Percentiles rank a stretch among this genome's conserved stretches.
Conservation (phyloP, 768 basidiomycete species). For the Podaxis rugospora region DNA sequence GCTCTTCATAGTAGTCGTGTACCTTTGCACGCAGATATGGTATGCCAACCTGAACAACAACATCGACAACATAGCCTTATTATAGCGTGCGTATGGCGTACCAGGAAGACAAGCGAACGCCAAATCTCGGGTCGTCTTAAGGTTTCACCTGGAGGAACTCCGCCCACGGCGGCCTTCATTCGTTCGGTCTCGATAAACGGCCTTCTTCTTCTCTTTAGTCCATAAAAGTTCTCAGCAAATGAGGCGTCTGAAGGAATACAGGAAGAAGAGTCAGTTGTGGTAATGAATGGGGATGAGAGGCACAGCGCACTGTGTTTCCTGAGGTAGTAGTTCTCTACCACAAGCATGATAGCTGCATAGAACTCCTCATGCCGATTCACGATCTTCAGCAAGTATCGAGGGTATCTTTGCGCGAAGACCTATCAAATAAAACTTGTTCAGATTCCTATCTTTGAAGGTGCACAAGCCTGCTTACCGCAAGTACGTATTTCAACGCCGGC, state of each 20-base stretch:
- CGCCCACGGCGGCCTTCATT: slow-evolving; percentile 61
- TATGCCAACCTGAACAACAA: slow-evolving; percentile 63
- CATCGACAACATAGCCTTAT: background rate
- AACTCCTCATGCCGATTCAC: slow-evolving; percentile 97
- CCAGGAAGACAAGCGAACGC: slow-evolving; percentile 77
- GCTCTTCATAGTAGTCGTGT: slow-evolving; percentile 84
- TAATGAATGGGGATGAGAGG: background rate
- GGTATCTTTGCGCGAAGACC: slow-evolving; percentile 95
- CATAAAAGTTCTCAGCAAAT: slow-evolving; percentile 96
- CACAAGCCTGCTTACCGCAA: slow-evolving; percentile 50
- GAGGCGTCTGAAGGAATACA: slow-evolving; percentile 63
- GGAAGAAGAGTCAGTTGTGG: slow-evolving; percentile 1
- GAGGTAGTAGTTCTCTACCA: slow-evolving; percentile 90
- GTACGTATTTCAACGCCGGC: slow-evolving; percentile 90
- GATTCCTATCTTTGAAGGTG: background rate
- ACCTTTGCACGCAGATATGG: slow-evolving; percentile 89
- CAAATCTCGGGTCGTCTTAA: slow-evolving; percentile 65
- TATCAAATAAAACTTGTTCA: slow-evolving; percentile 22
- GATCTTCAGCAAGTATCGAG: slow-evolving; percentile 84
- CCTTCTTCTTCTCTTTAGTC: slow-evolving; percentile 72
- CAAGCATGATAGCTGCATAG: slow-evolving; percentile 83
- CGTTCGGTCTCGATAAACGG: slow-evolving; percentile 70
- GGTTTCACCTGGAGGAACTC: slow-evolving; percentile 59
- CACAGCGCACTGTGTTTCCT: slow-evolving; percentile 69
- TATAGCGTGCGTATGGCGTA: slow-evolving; percentile 31